Evolutionary conservation across 2,329 filamentous ascomycete species (phyloP), one percentile per base, ranked within the genome.

Genomic region (Leptosphaerulina australis): DNA sequence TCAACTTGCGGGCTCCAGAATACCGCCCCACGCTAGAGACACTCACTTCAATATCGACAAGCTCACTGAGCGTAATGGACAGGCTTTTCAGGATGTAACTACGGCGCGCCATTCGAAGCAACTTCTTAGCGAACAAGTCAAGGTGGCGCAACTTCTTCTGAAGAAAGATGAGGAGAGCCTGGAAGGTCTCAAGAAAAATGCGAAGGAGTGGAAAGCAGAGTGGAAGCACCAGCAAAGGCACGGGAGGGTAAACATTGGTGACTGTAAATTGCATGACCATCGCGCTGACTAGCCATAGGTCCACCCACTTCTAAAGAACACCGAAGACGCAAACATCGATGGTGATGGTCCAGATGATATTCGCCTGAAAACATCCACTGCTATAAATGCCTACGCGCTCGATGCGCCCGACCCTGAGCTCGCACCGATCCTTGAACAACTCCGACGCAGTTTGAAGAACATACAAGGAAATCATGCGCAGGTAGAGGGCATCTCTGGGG

Each of bases 41-140:
- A 75, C 78, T 12, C 78, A 83, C 39, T 82, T 90, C 36, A 81
- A 88, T 62, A 86, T 86, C 56, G 86, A 90, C 65, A 81, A 79
- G 59, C 80, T 86, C 11, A 74, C 87, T 7, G 81, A 85, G 60
- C 80, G 80, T n/a, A 83, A 83, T 54, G 65, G 67, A 22, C 56
- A 68, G 21, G 45, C 68, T 29, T 64, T 74, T 74, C 51, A 79
- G 81, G 70, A 79, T 30, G 58, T 90, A 4, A 85, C 83, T 12
- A 83, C 86, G 1, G 74, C 82, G 15, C 72, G 85, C 31, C 86
- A 90, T 69, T 79, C 83, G 3, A 81, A 88, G 18, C 79, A 82
- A 56, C 71, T 90, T 35, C 75, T 90, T 24, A 74, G 74, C 44
- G 74, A 77, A 21, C 86, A 88, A 68, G 80, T 82, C 58, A 78